Evolutionary conservation across 805 yeast species (phyloP).

Genomic region (Teunomyces funiuensis): DNA sequence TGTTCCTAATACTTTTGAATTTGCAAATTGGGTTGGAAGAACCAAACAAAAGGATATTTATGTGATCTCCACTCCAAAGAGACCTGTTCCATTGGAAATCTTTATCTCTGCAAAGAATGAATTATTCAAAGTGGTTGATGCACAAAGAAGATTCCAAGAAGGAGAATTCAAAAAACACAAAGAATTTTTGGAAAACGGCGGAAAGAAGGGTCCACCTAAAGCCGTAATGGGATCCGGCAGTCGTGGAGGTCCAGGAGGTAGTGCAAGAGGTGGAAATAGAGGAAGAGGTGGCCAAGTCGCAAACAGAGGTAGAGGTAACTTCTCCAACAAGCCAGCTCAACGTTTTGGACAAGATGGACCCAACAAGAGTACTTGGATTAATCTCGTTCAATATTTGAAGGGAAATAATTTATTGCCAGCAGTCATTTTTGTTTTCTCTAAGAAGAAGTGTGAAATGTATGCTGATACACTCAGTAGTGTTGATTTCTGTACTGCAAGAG

Average conservation of each 20-base stretch:
- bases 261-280: conserved; percentile 44
- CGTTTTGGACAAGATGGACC: conserved; percentile 53
- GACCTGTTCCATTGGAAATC: conserved; percentile 95
- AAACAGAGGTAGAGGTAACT: conserved; percentile 40
- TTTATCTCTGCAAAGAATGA: conserved; percentile 79
- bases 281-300: conserved; percentile 25
- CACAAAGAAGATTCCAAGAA: conserved; percentile 68
- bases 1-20: conserved; percentile 96
- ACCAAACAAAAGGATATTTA: conserved; percentile 94
- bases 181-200: conserved; percentile 46
- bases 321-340: conserved; percentile 12
- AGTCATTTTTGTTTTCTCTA: conserved; percentile 90
- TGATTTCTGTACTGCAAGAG: conserved; percentile 80
- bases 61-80: conserved; percentile 92
- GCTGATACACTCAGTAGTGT: conserved; percentile 74
- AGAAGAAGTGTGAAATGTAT: conserved; percentile 90
- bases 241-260: conserved; percentile 44
- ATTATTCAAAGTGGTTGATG: conserved; percentile 69
- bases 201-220: conserved; percentile 37
- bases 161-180: conserved; percentile 61
- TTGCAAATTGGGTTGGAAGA: conserved; percentile 98
- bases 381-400: conserved; percentile 68
- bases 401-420: conserved; percentile 79
- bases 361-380: conserved; percentile 74
- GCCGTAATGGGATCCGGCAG: conserved; percentile 40